Base-by-base conservation (phyloP, 352 stramenopile species). In the Pythium sukuiense region DNA sequence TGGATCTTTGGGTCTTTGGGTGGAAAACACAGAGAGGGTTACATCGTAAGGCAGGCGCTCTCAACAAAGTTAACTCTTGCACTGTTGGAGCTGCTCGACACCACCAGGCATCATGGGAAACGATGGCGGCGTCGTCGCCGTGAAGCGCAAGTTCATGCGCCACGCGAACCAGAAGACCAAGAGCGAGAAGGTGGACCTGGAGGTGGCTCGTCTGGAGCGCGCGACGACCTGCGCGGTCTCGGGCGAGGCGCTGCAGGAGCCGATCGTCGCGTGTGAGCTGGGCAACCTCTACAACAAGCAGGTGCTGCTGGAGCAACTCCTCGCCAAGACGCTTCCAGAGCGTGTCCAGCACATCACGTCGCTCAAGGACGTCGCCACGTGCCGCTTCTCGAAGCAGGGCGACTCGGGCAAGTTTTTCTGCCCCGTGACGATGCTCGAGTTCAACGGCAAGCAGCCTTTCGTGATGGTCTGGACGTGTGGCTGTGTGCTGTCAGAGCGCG, bases 251-350 rank as follows among this genome's bases (percentile, higher is more conserved):
- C 77, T 98, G 35, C 69, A 74, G 5, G 88, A 89, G 61, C 91
- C 91, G 16, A 81, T 98, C 39, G 92, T 97, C 35, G 88, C 81
- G 13, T 97, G 91, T 69, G 80, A 84, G 54, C 73, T 97, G 29
- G 92, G 92, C 55, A 96, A 97, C 71, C 69, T 98, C 12, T 97
- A 94, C 77, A 98, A 97, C 73, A 98, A 98, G 77, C 86, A 97
- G 63, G 79, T 81, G 48, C 64, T 97, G 62, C 69, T 98, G 13
- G 79, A 92, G 70, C 80, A 83, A 24, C 59, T 98, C 45, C 72
- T 98, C 53, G 87, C 93, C 5, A 82, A 85, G 46, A 83, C 84
- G 50, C 72, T 97, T 49, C 83, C 90, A 2, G 72, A 84, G 48
- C 64, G 73, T 20, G 94, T 96, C 64, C 63, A 73, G 33, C 86